Base-by-base conservation (phyloP, 495 filamentous ascomycete species). In the Podospora appendiculata region DNA sequence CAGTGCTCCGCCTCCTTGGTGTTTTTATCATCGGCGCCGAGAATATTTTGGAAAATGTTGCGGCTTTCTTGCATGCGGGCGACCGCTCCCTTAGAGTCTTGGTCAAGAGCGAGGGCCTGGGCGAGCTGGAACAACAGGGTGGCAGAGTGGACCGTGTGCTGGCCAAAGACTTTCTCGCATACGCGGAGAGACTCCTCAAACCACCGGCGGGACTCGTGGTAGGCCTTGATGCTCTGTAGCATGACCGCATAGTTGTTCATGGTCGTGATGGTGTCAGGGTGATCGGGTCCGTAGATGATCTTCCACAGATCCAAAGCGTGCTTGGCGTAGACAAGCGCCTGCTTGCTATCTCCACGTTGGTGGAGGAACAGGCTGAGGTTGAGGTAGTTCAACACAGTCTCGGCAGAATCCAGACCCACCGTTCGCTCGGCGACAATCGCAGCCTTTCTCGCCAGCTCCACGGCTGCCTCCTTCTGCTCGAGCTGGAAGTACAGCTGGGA, bases 181-280 rank as follows among this genome's bases (percentile, higher is more conserved):
- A 95, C 81, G 17, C 79, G 73, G 35, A 97, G 83, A 11, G 90
- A 91, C 47, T 87, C 87, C 72, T 97, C 92, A 67, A 99, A 97
- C 94, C 94, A 99, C 55, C 87, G 76, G 50, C 91, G 86, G 12
- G 91, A 96, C 67, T 95, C 89, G 54, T 86, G 80, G 76, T 91
- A 99, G 44, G 86, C 81, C 75, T 95, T 91, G 60, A 95, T 76
- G 51, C 87, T 83, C 72, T 97, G 94, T 45, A 97, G 81, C 94
- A 99, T 99, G 32, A 97, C 93, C 11, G 94, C 94, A 12, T 89
- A 90, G 65, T 99, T 99, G 79, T 97, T 99, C 70, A 97, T 85
- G 33, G 94, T 96, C 11, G 94, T 99, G 71, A 97, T 95, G 13
- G 89, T 93, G 69, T 99, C 94, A 3, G 94, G 94, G 70, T 99